phyloP scores from a whole-genome alignment of 768 basidiomycete genomes.

The Fistulinella prunicolor region DNA sequence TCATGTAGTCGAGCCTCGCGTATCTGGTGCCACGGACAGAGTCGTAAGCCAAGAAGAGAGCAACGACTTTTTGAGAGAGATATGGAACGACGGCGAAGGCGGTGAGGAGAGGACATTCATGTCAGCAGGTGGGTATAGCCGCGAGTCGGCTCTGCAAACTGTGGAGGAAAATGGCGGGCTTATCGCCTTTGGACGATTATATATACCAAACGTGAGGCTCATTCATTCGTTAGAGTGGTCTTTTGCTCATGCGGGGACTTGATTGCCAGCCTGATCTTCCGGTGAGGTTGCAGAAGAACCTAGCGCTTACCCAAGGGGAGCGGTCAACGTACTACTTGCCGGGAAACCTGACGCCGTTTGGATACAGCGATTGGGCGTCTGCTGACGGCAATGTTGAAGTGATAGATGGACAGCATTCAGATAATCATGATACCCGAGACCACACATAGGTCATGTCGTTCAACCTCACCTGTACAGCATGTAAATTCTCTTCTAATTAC shows the following conservation, averaged over 20 bases:
- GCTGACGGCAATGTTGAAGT: neutral
- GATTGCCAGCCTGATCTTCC: neutral
- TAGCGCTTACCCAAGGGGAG: neutral
- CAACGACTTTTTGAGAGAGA: constrained; percentile 44
- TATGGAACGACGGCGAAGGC: constrained; percentile 38
- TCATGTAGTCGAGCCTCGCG: constrained; percentile 46
- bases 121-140: constrained; percentile 43
- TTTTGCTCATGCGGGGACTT: neutral
- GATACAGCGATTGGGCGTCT: neutral
- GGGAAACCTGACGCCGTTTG: neutral
- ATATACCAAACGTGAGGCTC: constrained; percentile 37
- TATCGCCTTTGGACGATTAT: constrained; percentile 37
- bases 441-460: no score
- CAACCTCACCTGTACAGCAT: no score
- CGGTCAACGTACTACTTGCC: neutral
- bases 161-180: constrained; percentile 38
- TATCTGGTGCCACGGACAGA: constrained; percentile 4
- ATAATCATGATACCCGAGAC: no score
- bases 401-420: no score
- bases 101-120: constrained; percentile 33
- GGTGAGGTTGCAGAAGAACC: neutral
- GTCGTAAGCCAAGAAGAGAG: constrained; percentile 16
- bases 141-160: constrained; percentile 36
- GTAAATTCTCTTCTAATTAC: no score
- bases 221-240: neutral